Base-by-base conservation (phyloP, 2,329 filamentous ascomycete genomes). In the Claviceps monticola region DNA sequence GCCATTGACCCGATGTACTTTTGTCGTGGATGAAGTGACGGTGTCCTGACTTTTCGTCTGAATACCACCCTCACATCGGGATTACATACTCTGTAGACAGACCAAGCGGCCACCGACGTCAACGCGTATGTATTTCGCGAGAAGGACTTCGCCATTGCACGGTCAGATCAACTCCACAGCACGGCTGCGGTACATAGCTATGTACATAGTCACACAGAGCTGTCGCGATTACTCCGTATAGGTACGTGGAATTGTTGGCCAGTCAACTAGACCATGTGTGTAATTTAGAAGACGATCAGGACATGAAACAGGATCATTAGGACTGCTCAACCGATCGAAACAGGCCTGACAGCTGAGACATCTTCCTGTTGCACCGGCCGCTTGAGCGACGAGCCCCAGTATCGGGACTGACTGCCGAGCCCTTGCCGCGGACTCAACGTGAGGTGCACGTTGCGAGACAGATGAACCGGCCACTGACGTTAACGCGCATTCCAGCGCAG, bases 91-190 rank as follows among this genome's bases (percentile, higher is more conserved):
- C 8, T 8, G 26, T 9, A 29, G 49, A 54, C 50, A 29, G 52
- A 41, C 52, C 49, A 51, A 48, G 49, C 52, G 52, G 52, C 52
- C 52, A 51, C 42, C 29, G 43, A 36, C 46, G 34, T 38, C 45
- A 23, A 38, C 36, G 17, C n/a, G 13, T 23, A 23, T 23, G 8
- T 23, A 7, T 47, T 37, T 47, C 17, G 8, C 43, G 17, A 46
- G 16, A 34, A 11, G 8, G 8, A 8, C 7, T 34, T 17, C 4
- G 21, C 11, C 13, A 26, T 44, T 14, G 1, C 26, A 17, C 14
- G 19, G 3, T 29, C 2, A 29, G 8, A 29, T 29, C 26, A 29
- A 9, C 26, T 29, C 26, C 26, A 29, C 8, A 29, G 26, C 26
- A 29, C 26, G 26, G 26, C 8, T 29, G 26, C 26, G 8, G 23